phyloP scores from a whole-genome alignment of 2,329 filamentous ascomycete species.

The Fusarium beomiforme region DNA sequence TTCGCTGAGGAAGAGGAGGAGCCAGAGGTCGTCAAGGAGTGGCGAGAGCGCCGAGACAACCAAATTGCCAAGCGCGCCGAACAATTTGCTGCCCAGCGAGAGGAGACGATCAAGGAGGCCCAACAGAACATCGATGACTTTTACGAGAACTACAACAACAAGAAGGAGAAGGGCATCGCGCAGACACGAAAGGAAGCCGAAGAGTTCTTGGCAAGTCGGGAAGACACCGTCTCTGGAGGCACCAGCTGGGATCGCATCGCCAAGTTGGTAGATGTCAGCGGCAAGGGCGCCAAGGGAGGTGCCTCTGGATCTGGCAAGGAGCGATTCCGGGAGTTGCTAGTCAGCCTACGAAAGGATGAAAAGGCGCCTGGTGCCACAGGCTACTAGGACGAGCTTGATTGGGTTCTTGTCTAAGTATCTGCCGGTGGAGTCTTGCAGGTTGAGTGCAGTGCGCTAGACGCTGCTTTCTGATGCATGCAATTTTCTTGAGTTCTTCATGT shows the following conservation, averaged over 20 bases:
- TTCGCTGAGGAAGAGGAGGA: slow-evolving; percentile 78
- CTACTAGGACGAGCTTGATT: slow-evolving; percentile 55
- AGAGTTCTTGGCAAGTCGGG: slow-evolving; percentile 86
- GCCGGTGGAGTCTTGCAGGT: slow-evolving; percentile 20
- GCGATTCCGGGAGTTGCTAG: slow-evolving; percentile 89
- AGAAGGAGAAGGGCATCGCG: slow-evolving; percentile 91
- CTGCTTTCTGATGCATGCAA: slow-evolving; percentile 36
- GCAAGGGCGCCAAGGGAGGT: slow-evolving; percentile 88
- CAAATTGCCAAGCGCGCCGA: slow-evolving; percentile 85
- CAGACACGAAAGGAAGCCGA: slow-evolving; percentile 93
- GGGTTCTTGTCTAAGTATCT: slow-evolving; percentile 11
- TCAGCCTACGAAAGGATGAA: slow-evolving; percentile 92
- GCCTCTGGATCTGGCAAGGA: slow-evolving; percentile 93
- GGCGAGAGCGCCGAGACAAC: slow-evolving; percentile 89
- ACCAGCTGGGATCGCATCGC: slow-evolving; percentile 99
- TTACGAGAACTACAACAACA: slow-evolving; percentile 99
- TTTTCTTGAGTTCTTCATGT: slow-evolving; percentile 41
- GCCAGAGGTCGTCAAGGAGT: slow-evolving; percentile 87
- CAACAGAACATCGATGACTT: slow-evolving; percentile 98
- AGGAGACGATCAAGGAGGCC: slow-evolving; percentile 86
- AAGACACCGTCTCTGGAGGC: slow-evolving; percentile 93
- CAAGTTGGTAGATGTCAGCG: slow-evolving; percentile 96
- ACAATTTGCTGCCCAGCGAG: slow-evolving; percentile 83
- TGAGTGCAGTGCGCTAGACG: slow-evolving; percentile 35
- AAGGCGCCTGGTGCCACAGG: slow-evolving; percentile 77